Percentiles rank a stretch among this genome's conserved stretches.
These are phyloP conservation scores for Quercus wislizeni DNA, from an alignment of 306 rosid species.

Conservation along the genomic window DNA sequence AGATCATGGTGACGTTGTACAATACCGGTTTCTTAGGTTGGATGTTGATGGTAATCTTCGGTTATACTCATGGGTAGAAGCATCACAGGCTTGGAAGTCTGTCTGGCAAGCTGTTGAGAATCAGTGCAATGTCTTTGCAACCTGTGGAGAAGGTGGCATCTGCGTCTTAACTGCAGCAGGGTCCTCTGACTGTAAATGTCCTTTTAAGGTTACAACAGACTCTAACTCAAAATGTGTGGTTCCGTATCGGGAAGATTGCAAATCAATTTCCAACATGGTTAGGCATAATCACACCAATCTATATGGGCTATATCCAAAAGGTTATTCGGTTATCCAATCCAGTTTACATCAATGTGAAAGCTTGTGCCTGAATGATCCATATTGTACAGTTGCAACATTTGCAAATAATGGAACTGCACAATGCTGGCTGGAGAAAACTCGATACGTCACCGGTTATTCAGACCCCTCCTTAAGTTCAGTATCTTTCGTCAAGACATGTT, in stretches of 20 bases:
- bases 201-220: slow-evolving; percentile 36
- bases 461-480: slow-evolving; percentile 58
- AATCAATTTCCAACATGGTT: slow-evolving; percentile 38
- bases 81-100: slow-evolving; percentile 52
- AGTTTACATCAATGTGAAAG: slow-evolving; percentile 54
- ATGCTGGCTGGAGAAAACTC: slow-evolving; percentile 56
- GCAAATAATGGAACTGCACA: slow-evolving; percentile 61
- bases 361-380: slow-evolving; percentile 51
- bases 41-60: slow-evolving; percentile 81
- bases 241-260: slow-evolving; percentile 38
- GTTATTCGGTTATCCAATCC: slow-evolving; percentile 34
- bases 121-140: slow-evolving; percentile 80
- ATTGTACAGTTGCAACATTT: slow-evolving; percentile 64
- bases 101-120: slow-evolving; percentile 91
- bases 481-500: slow-evolving; percentile 67
- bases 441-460: slow-evolving; percentile 56
- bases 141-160: slow-evolving; percentile 63
- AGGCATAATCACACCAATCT: slow-evolving; percentile 38
- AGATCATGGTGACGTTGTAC: slow-evolving; percentile 61
- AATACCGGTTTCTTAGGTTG: slow-evolving; percentile 63
- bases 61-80: slow-evolving; percentile 67
- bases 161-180: slow-evolving; percentile 52
- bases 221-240: slow-evolving; percentile 45
- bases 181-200: slow-evolving; percentile 56
- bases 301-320: slow-evolving; percentile 65